A percentile compares a stretch with the other conserved stretches of the same genome.
Evolutionary conservation across 306 rosid species (phyloP).

Genomic region (Urtica urens): DNA sequence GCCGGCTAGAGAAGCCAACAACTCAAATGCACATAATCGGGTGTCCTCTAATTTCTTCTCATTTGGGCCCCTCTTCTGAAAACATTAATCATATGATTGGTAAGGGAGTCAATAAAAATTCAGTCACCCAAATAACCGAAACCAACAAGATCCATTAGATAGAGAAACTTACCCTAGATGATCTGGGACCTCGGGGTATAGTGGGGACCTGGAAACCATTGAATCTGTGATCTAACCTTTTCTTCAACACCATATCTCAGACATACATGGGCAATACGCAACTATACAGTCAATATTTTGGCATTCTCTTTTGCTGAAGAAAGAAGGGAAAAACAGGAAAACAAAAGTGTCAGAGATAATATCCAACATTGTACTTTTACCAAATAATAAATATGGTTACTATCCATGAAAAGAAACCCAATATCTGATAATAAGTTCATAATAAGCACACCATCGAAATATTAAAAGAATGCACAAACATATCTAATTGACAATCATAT

Average conservation of each 20-base stretch:
- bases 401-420: conserved; percentile 9
- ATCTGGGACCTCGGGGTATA: conserved; percentile 72
- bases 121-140: conserved; percentile 7
- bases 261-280: conserved; percentile 31
- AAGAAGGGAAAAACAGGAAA: neutral
- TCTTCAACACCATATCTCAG: conserved; percentile 78
- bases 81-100: conserved; percentile 23
- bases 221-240: conserved; percentile 46
- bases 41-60: conserved; percentile 40
- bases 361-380: conserved; percentile 14
- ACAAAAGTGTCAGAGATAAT: conserved; percentile 3
- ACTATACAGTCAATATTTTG: conserved; percentile 36
- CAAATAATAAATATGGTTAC: neutral
- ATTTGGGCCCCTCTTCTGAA: conserved; percentile 49
- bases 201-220: conserved; percentile 54
- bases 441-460: conserved; percentile 1
- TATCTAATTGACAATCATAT: neutral
- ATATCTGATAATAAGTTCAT: neutral
- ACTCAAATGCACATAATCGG: conserved; percentile 58
- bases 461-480: conserved; percentile 7
- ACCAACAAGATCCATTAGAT: conserved; percentile 6
- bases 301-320: conserved; percentile 33
- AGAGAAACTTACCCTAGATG: conserved; percentile 59
- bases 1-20: conserved; percentile 85
- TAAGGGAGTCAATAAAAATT: conserved; percentile 16